Evolutionary conservation across 169 alveolate species (phyloP).

Genomic region (Cystoisospora suis): DNA sequence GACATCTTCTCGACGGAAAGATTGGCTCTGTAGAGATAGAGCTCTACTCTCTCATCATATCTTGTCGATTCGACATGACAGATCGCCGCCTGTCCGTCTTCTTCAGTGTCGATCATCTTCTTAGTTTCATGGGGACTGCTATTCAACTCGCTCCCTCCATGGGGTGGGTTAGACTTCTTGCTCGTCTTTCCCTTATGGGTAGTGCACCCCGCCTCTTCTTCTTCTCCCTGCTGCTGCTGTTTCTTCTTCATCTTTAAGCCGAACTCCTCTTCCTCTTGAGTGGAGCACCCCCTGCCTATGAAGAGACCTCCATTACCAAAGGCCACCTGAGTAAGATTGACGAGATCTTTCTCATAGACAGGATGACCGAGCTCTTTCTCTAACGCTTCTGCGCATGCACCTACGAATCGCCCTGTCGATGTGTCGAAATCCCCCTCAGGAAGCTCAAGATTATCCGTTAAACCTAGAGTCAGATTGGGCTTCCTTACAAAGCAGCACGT

Average conservation of each 20-base stretch:
- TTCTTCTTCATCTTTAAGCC: slow-evolving; percentile 30
- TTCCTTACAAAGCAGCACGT: slow-evolving; percentile 45
- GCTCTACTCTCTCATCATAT: not conserved
- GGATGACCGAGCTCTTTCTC: slow-evolving; percentile 36
- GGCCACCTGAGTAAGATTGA: slow-evolving; percentile 39
- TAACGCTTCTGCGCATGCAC: slow-evolving; percentile 48
- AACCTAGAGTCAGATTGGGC: slow-evolving; percentile 35
- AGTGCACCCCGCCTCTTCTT: not conserved
- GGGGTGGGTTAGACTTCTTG: not conserved
- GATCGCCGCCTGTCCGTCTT: not conserved
- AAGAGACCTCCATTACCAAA: slow-evolving; percentile 34
- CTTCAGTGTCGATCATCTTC: not conserved
- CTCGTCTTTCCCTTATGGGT: not conserved
- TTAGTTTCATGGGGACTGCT: not conserved
- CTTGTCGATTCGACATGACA: not conserved
- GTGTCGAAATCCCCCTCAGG: slow-evolving; percentile 56
- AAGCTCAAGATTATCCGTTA: slow-evolving; percentile 20
- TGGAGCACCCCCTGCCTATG: slow-evolving; percentile 31
- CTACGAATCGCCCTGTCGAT: slow-evolving; percentile 49
- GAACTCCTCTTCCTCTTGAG: slow-evolving; percentile 42
- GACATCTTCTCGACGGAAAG: not conserved
- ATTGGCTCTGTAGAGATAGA: slow-evolving; percentile 25
- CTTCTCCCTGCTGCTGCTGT: slow-evolving; percentile 9
- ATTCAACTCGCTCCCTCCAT: not conserved
- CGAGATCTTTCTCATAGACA: slow-evolving; percentile 45